Evolutionary conservation across 2,329 filamentous ascomycete genomes (phyloP).

Genomic region (Hypoxylon sp.): DNA sequence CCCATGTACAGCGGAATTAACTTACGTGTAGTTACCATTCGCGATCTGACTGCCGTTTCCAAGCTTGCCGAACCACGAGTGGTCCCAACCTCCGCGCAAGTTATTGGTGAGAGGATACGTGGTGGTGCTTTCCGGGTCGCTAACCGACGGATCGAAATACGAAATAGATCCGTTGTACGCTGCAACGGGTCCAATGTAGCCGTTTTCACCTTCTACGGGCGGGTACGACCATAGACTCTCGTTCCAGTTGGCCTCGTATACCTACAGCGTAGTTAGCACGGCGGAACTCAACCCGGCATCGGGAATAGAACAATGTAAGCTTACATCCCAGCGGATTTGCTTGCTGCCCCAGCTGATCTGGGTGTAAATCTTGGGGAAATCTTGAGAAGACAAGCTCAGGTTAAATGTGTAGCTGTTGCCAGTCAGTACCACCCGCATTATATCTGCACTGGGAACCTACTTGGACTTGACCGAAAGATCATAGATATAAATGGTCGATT

Average conservation of each 20-base stretch:
- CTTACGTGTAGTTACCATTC: constrained; percentile 36
- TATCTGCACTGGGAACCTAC: constrained; percentile 28
- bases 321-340: constrained; percentile 46
- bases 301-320: too few relatives aligned
- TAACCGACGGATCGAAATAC: constrained; percentile 33
- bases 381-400: constrained; percentile 36
- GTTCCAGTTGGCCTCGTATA: constrained; percentile 41
- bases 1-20: neutral
- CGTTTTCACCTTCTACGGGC: constrained; percentile 40
- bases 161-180: constrained; percentile 33
- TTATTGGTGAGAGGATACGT: constrained; percentile 37
- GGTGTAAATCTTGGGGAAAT: constrained; percentile 44
- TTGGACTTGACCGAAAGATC: constrained; percentile 29
- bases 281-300: too few relatives aligned
- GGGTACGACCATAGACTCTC: constrained; percentile 44
- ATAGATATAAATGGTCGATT: constrained; percentile 1
- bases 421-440: too few relatives aligned
- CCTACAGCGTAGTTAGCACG: constrained; percentile 17
- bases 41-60: constrained; percentile 34
- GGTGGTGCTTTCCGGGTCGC: constrained; percentile 39
- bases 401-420: constrained; percentile 42
- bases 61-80: constrained; percentile 34
- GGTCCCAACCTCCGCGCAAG: constrained; percentile 29
- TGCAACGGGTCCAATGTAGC: constrained; percentile 43
- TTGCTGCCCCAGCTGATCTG: constrained; percentile 40